Percentiles rank a stretch among this genome's conserved stretches.
Evolutionary conservation across 805 yeast species (phyloP).

Genomic region (Metschnikowia santaceciliae): DNA sequence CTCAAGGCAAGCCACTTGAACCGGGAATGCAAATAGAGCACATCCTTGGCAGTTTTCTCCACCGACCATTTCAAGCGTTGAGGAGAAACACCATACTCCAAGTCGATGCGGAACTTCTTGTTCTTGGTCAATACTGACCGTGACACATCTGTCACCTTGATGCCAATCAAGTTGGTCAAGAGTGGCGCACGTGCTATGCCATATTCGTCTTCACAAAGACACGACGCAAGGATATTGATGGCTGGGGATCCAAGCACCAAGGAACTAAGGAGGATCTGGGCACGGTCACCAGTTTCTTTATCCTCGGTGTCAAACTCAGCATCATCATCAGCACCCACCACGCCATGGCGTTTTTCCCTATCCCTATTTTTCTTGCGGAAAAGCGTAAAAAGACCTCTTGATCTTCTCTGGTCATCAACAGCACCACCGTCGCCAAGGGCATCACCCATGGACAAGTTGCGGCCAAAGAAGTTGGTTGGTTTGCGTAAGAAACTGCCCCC

Average conservation of each 20-base stretch:
- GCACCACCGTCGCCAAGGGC: slow-evolving; percentile 10
- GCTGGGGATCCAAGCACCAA: slow-evolving; percentile 69
- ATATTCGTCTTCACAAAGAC: slow-evolving; percentile 70
- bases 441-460: slow-evolving; percentile 9
- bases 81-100: slow-evolving; percentile 88
- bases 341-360: slow-evolving; percentile 19
- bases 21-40: slow-evolving; percentile 65
- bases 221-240: slow-evolving; percentile 68
- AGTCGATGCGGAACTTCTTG: slow-evolving; percentile 56
- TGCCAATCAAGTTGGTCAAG: slow-evolving; percentile 65
- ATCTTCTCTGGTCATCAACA: slow-evolving; percentile 18
- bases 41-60: slow-evolving; percentile 65
- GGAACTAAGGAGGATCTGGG: slow-evolving; percentile 34
- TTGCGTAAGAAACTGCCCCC: slow-evolving; percentile 7
- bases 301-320: slow-evolving; percentile 22
- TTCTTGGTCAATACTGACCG: slow-evolving; percentile 36
- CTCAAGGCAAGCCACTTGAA: slow-evolving; percentile 43
- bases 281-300: slow-evolving; percentile 34
- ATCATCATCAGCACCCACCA: slow-evolving; percentile 10
- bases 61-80: slow-evolving; percentile 78
- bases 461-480: slow-evolving; percentile 12
- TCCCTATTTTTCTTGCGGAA: slow-evolving; percentile 27
- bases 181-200: slow-evolving; percentile 80
- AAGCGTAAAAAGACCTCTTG: slow-evolving; percentile 20
- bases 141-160: slow-evolving; percentile 54